These are phyloP conservation scores for Teratosphaeria zuluensis DNA, from an alignment of 2,329 filamentous ascomycete species.

Conservation along the genomic window DNA sequence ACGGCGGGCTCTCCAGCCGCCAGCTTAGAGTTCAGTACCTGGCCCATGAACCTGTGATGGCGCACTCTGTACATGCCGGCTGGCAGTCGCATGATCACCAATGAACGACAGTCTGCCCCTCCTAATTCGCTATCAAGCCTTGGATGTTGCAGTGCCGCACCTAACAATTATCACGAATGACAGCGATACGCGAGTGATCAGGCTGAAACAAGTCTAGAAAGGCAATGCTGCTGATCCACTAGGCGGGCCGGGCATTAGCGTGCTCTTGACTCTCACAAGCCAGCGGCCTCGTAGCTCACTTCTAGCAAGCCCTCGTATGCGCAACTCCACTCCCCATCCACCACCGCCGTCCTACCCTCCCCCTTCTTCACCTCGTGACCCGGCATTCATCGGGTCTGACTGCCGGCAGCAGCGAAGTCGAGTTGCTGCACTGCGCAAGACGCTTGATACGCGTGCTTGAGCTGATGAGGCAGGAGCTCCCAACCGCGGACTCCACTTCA, in stretches of 20 bases:
- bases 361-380: background rate
- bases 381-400: background rate
- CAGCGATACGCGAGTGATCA: background rate
- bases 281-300: background rate
- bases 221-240: background rate
- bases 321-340: background rate
- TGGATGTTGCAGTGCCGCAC: too few species aligned
- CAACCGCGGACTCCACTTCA: background rate
- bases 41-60: too few species aligned
- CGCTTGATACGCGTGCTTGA: background rate
- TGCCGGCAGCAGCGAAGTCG: background rate
- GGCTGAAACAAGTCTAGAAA: background rate
- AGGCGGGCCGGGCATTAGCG: background rate
- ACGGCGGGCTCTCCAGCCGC: background rate
- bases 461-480: background rate
- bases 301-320: background rate
- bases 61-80: too few species aligned
- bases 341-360: background rate
- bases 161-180: background rate
- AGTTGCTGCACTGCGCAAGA: background rate
- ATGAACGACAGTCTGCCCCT: too few species aligned
- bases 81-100: too few species aligned
- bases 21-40: background rate
- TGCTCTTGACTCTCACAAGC: background rate
- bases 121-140: too few species aligned